These are phyloP conservation scores for Amylocystis lapponica DNA, from an alignment of 768 basidiomycete genomes.

Conservation along the genomic window DNA sequence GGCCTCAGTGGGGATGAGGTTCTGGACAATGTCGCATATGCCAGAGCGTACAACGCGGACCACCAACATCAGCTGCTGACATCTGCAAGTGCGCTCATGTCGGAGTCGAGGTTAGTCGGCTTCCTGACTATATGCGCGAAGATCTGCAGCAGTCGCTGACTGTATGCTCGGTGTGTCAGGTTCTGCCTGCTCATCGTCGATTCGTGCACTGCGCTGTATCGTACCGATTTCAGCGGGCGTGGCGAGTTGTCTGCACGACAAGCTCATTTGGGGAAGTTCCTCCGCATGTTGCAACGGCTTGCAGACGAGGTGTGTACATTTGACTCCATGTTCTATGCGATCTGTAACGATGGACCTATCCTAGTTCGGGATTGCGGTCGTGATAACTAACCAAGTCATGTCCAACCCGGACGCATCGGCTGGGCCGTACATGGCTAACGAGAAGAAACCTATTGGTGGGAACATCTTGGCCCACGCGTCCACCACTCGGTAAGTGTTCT, in stretches of 20 bases:
- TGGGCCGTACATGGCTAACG: constrained; percentile 81
- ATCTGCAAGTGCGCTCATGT: constrained; percentile 96
- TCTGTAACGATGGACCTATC: constrained; percentile 9
- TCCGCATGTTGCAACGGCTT: constrained; percentile 85
- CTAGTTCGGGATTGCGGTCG: constrained; percentile 96
- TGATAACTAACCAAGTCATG: constrained; percentile 98
- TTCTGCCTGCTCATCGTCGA: constrained; percentile 96
- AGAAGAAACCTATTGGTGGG: constrained; percentile 98
- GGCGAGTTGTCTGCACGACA: constrained; percentile 95
- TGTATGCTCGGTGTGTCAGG: constrained; percentile 36
- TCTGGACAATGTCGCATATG: constrained; percentile 96
- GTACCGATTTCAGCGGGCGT: constrained; percentile 92
- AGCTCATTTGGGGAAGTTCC: constrained; percentile 92
- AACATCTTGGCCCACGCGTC: constrained; percentile 99
- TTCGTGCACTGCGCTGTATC: constrained; percentile 91
- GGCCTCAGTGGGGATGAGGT: constrained; percentile 99
- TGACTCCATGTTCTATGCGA: constrained; percentile 3
- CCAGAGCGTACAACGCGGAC: constrained; percentile 97
- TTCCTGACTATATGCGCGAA: constrained; percentile 19
- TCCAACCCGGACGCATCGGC: constrained; percentile 96
- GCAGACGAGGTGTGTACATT: constrained; percentile 80
- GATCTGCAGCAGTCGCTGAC: constrained; percentile 17
- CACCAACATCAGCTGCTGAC: constrained; percentile 89
- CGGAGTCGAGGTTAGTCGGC: constrained; percentile 81
- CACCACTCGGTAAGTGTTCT: constrained; percentile 70